phyloP scores from a whole-genome alignment of 1,284 basidiomycete species.

The Puccinia triticina region DNA sequence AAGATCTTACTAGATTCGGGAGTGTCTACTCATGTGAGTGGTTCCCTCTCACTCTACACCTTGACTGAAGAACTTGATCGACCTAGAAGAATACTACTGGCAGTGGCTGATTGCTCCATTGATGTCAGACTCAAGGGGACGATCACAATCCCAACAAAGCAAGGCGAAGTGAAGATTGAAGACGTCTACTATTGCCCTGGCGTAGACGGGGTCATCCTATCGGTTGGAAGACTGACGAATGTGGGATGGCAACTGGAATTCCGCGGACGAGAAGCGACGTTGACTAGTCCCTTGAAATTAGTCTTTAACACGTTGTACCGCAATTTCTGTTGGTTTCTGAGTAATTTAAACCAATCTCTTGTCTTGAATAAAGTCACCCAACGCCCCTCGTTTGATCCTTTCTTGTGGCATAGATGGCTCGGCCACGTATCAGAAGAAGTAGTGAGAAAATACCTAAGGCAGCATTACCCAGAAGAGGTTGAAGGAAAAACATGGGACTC shows the following conservation, averaged over 20 bases:
- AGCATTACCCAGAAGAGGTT: neutral
- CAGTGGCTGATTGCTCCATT: neutral
- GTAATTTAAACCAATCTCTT: too few relatives aligned
- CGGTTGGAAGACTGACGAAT: neutral
- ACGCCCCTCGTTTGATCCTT: neutral
- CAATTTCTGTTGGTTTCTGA: neutral
- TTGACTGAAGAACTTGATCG: neutral
- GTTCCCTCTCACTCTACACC: neutral
- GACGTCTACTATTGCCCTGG: neutral
- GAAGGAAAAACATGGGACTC: neutral
- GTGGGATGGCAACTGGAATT: neutral
- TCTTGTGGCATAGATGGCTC: neutral
- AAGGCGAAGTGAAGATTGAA: neutral
- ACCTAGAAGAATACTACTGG: neutral
- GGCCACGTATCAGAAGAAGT: neutral
- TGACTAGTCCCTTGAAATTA: neutral
- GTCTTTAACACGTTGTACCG: neutral
- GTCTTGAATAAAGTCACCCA: slow-evolving; percentile 1
- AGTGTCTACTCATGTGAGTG: slow-evolving; percentile 21
- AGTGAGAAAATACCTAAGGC: neutral
- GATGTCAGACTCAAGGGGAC: slow-evolving; percentile 5
- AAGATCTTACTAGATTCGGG: neutral
- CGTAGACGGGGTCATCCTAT: neutral
- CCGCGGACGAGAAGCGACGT: too few relatives aligned
- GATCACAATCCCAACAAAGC: neutral